Conservation (phyloP, 176 grass and related monocot genomes). For the Carex parvula region DNA sequence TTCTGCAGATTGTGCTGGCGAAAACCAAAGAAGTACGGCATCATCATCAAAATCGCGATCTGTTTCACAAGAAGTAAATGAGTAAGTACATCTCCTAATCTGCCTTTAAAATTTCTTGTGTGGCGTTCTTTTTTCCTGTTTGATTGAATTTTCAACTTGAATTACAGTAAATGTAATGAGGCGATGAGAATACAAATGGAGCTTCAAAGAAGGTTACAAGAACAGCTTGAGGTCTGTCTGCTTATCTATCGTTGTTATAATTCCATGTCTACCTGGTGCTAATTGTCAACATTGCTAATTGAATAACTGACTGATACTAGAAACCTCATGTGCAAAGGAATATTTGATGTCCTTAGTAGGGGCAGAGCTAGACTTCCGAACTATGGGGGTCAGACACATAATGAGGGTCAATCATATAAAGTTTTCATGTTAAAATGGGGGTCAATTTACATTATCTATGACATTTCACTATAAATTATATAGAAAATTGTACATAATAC, state of each 20-base stretch:
- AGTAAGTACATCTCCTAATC: conserved; percentile 17
- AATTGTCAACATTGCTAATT: neutral
- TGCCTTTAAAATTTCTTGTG: conserved; percentile 21
- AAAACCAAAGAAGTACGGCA: conserved; percentile 23
- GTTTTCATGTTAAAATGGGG: no score
- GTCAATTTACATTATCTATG: no score
- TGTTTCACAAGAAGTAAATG: conserved; percentile 34
- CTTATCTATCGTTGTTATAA: neutral
- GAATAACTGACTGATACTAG: neutral
- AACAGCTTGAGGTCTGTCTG: conserved; percentile 30
- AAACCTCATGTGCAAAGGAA: neutral
- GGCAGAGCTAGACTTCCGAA: no score
- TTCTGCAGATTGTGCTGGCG: conserved; percentile 18
- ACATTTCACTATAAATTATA: no score
- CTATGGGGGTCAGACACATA: no score
- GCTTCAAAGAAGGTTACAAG: conserved; percentile 34
- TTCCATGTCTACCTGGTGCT: neutral
- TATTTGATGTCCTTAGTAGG: neutral
- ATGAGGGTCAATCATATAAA: no score
- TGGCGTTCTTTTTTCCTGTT: neutral
- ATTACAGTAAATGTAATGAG: conserved; percentile 36
- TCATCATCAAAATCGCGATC: conserved; percentile 30
- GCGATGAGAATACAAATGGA: conserved; percentile 43
- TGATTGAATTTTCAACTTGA: neutral
- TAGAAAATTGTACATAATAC: no score